Conservation (phyloP, 192 early-diverging fungal genomes). For the Backusella morwellensis region DNA sequence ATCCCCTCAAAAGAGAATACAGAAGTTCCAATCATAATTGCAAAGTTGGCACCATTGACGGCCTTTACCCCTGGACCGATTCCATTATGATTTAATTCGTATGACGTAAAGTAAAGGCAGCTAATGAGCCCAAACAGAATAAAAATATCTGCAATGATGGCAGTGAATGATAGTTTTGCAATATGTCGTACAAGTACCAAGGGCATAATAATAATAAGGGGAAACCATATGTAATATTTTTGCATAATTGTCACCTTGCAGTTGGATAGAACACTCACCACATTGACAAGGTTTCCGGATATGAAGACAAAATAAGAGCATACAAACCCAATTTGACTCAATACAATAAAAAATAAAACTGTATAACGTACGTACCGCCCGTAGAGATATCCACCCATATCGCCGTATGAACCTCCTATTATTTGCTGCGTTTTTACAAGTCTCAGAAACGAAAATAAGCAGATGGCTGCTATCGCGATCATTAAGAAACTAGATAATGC, state of each 20-base stretch:
- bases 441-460: slow-evolving; percentile 56
- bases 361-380: slow-evolving; percentile 10
- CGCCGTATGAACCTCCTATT: slow-evolving; percentile 58
- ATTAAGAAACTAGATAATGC: slow-evolving; percentile 58
- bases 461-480: slow-evolving; percentile 58
- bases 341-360: slow-evolving; percentile 42
- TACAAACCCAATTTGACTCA: slow-evolving; percentile 77
- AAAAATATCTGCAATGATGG: slow-evolving; percentile 73
- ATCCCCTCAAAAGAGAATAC: slow-evolving; percentile 15
- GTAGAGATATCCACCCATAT: slow-evolving; percentile 58
- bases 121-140: slow-evolving; percentile 68
- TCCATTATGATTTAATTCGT: slow-evolving; percentile 38
- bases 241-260: slow-evolving; percentile 58
- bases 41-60: slow-evolving; percentile 65
- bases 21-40: slow-evolving; percentile 62
- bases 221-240: slow-evolving; percentile 74
- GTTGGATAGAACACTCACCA: slow-evolving; percentile 62
- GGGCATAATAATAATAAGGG: slow-evolving; percentile 70
- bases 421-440: slow-evolving; percentile 47
- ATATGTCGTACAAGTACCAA: slow-evolving; percentile 68
- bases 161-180: slow-evolving; percentile 52
- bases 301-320: slow-evolving; percentile 91
- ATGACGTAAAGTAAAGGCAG: slow-evolving; percentile 57
- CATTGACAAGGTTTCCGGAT: slow-evolving; percentile 77
- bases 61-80: slow-evolving; percentile 53